Evolutionary conservation across 805 yeast genomes (phyloP).

Genomic region (Cyberlindnera saturnus): DNA sequence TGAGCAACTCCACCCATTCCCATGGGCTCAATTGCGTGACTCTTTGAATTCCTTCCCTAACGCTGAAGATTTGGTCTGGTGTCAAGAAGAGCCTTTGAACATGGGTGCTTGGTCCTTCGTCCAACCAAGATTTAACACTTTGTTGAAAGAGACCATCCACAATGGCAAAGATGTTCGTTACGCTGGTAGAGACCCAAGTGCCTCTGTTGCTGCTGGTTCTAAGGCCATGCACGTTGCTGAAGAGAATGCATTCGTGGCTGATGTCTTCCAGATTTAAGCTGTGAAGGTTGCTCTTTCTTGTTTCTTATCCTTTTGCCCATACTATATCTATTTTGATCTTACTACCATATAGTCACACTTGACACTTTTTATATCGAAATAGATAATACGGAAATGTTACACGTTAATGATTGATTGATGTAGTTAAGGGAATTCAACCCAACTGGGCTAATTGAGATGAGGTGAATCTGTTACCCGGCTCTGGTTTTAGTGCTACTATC

Average conservation of each 20-base stretch:
- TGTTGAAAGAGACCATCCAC: slow-evolving; percentile 69
- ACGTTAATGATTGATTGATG: no score
- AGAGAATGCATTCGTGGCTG: slow-evolving; percentile 80
- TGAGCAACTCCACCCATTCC: slow-evolving; percentile 99
- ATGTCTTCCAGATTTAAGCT: slow-evolving; percentile 44
- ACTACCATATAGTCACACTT: no score
- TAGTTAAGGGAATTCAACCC: no score
- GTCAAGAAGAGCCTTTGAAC: slow-evolving; percentile 98
- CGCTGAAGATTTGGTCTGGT: slow-evolving; percentile 85
- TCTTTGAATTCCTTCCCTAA: slow-evolving; percentile 74
- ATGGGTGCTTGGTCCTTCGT: slow-evolving; percentile 86
- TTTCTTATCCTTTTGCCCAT: not conserved
- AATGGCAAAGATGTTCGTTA: slow-evolving; percentile 59
- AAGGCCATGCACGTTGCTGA: slow-evolving; percentile 83
- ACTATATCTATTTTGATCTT: not conserved
- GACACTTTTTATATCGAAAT: not conserved
- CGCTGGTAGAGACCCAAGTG: slow-evolving; percentile 97
- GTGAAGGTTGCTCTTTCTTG: not conserved
- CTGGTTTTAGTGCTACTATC: no score
- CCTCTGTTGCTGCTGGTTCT: slow-evolving; percentile 96
- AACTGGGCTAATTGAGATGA: no score
- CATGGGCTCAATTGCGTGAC: slow-evolving; percentile 89
- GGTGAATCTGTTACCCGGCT: no score
- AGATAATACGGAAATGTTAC: not conserved
- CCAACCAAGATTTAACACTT: slow-evolving; percentile 76